Evolutionary conservation across 2,329 filamentous ascomycete genomes (phyloP).

Genomic region (Trichocomaceae sp.): DNA sequence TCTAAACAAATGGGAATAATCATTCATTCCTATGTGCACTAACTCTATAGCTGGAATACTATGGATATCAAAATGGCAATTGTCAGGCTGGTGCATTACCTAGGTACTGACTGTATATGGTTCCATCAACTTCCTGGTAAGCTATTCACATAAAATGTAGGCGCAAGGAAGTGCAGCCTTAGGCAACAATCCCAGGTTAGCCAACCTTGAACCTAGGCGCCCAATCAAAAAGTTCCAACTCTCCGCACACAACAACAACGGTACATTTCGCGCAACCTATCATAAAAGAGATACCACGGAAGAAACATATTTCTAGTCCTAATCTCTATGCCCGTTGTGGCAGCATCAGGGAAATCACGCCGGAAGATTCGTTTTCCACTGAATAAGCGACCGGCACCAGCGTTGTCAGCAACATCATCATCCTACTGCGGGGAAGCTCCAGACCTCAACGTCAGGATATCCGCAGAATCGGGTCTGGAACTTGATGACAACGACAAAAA

Average conservation of each 20-base stretch:
- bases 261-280: neutral
- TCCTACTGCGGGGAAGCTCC: slow-evolving; percentile 15
- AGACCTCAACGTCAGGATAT: neutral
- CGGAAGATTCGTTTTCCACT: slow-evolving; percentile 35
- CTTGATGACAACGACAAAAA: neutral
- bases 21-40: neutral
- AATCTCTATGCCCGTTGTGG: slow-evolving; percentile 27
- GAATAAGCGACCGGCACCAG: slow-evolving; percentile 19
- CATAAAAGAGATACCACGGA: neutral
- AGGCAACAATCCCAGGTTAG: neutral
- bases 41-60: neutral
- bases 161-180: neutral
- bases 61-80: neutral
- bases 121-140: neutral
- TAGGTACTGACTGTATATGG: neutral
- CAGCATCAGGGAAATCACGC: slow-evolving; percentile 28
- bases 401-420: slow-evolving; percentile 3
- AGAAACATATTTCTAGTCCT: neutral
- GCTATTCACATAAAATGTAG: neutral
- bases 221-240: slow-evolving; percentile 13
- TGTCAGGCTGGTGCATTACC: neutral
- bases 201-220: neutral
- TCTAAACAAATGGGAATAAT: neutral
- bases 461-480: neutral
- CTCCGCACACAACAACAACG: neutral